phyloP scores from a whole-genome alignment of 306 rosid species.

The Mimosa bimucronata region DNA sequence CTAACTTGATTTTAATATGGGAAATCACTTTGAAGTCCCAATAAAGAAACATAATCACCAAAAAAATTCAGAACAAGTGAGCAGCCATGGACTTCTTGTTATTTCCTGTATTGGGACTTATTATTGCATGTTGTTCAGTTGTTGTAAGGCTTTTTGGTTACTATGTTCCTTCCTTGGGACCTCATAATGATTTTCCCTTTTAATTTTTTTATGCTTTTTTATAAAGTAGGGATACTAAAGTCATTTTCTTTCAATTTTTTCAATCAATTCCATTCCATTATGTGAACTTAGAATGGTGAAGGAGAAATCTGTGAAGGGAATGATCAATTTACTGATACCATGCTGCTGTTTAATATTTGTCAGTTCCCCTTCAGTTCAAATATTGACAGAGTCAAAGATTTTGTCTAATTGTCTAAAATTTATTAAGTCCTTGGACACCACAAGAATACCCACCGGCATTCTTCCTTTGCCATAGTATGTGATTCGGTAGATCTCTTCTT shows the following conservation, averaged over 20 bases:
- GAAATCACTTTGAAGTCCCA: too few relatives aligned
- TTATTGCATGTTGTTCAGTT: too few relatives aligned
- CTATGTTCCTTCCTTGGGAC: too few relatives aligned
- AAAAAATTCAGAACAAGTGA: too few relatives aligned
- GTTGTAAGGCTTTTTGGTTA: too few relatives aligned
- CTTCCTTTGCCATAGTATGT: slow-evolving; percentile 89
- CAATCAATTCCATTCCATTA: neutral
- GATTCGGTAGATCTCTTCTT: slow-evolving; percentile 77
- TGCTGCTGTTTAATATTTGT: neutral
- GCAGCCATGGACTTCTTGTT: too few relatives aligned
- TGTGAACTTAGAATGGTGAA: neutral
- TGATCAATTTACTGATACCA: neutral
- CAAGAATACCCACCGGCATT: slow-evolving; percentile 71
- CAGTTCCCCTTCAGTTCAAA: neutral
- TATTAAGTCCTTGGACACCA: slow-evolving; percentile 13
- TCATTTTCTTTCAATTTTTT: neutral
- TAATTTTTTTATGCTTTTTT: neutral
- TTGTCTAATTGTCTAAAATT: neutral
- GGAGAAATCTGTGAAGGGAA: neutral
- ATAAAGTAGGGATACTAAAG: neutral
- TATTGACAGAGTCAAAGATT: neutral
- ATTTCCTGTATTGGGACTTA: too few relatives aligned
- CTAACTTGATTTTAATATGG: neutral
- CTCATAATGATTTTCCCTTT: too few relatives aligned
- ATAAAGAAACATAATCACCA: too few relatives aligned